These are phyloP conservation scores for Persicaria tinctoria DNA, from an alignment of 148 eudicot genomes.

Conservation along the genomic window DNA sequence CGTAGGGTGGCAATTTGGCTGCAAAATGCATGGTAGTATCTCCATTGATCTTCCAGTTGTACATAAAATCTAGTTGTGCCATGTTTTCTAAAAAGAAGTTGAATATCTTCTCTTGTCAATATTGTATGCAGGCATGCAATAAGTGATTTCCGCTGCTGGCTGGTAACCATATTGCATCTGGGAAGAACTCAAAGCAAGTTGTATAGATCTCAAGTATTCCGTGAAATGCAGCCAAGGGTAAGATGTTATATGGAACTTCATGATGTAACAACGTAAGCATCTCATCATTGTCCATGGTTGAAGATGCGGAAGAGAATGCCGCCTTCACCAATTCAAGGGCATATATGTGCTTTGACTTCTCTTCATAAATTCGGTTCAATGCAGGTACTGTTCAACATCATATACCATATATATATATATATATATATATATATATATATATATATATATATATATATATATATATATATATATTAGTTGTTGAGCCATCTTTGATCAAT, in stretches of 20 bases:
- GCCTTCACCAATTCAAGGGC: constrained; percentile 1
- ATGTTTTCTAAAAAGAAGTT: neutral
- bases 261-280: neutral
- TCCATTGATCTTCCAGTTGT: too few relatives aligned
- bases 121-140: constrained; percentile 1
- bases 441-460: too few relatives aligned
- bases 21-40: neutral
- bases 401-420: too few relatives aligned
- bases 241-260: neutral
- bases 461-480: too few relatives aligned
- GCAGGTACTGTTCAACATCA: neutral
- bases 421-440: too few relatives aligned
- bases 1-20: constrained; percentile 7
- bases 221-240: neutral
- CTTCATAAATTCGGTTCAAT: constrained; percentile 6
- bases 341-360: constrained; percentile 9
- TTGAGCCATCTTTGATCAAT: too few relatives aligned
- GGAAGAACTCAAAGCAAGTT: constrained; percentile 2
- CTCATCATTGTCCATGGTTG: neutral
- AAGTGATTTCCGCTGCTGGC: neutral
- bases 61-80: constrained; percentile 9
- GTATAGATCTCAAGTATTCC: constrained; percentile 11
- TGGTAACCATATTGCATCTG: constrained; percentile 6
- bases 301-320: neutral
- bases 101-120: constrained; percentile 13